Evolutionary conservation across 306 rosid species (phyloP).

Genomic region (peach (Prunus persica)): Prunus_persica_NCBIv2 NC_034011.1:6997501-6998000

Average conservation of each 20-base stretch:
- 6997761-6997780: background rate
- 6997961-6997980: background rate
- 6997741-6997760: background rate
- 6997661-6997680: background rate
- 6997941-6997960: slow-evolving; percentile 1
- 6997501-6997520: background rate
- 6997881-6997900: slow-evolving; percentile 13
- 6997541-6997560: background rate
- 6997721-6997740: background rate
- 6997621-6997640: background rate
- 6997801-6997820: background rate
- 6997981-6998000: background rate
- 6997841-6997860: background rate
- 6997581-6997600: background rate
- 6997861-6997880: slow-evolving; percentile 2
- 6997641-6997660: background rate
- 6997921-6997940: background rate
- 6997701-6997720: background rate
- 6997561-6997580: background rate
- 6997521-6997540: no score
- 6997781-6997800: slow-evolving; percentile 9
- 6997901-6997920: background rate
- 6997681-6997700: background rate
- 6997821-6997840: background rate
- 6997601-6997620: background rate